Evolutionary conservation across 768 basidiomycete species (phyloP).

Genomic region (Panellus pusillus): DNA sequence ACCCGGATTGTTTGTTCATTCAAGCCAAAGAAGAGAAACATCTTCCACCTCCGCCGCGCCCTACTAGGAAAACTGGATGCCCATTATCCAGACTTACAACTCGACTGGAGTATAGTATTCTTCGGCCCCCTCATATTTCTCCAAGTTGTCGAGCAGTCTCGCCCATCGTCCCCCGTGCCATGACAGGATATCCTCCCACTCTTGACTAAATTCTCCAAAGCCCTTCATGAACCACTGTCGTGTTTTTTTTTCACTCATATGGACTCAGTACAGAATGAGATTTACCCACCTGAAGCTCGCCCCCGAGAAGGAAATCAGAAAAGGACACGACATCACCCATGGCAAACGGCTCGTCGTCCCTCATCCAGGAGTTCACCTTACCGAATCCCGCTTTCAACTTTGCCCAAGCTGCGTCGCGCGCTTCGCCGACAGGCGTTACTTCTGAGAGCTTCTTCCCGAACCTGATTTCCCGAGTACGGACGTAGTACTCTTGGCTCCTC

Average conservation of each 20-base stretch:
- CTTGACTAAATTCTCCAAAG: constrained; percentile 26
- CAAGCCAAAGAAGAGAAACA: not conserved
- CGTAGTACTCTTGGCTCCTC: constrained; percentile 32
- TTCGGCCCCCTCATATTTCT: constrained; percentile 29
- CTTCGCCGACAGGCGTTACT: constrained; percentile 31
- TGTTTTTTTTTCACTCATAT: no score
- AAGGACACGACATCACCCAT: constrained; percentile 35
- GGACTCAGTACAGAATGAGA: no score
- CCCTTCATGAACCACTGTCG: constrained; percentile 32
- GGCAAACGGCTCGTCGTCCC: constrained; percentile 24
- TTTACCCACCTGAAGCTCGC: constrained; percentile 21
- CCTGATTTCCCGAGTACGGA: constrained; percentile 31
- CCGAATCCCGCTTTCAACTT: constrained; percentile 27
- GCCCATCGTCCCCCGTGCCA: constrained; percentile 44
- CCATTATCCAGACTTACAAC: no score
- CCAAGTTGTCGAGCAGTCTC: constrained; percentile 29
- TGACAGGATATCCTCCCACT: constrained; percentile 33
- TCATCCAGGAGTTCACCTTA: constrained; percentile 31
- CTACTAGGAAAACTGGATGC: no score
- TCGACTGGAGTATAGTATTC: not conserved
- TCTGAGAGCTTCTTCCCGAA: constrained; percentile 37
- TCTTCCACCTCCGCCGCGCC: not conserved
- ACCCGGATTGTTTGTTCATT: not conserved
- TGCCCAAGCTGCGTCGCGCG: constrained; percentile 26
- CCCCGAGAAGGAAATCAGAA: constrained; percentile 36